Evolutionary conservation across 257 asterid species (phyloP), one percentile per base, ranked within the genome.

Genomic region (Cinchona pubescens): DNA sequence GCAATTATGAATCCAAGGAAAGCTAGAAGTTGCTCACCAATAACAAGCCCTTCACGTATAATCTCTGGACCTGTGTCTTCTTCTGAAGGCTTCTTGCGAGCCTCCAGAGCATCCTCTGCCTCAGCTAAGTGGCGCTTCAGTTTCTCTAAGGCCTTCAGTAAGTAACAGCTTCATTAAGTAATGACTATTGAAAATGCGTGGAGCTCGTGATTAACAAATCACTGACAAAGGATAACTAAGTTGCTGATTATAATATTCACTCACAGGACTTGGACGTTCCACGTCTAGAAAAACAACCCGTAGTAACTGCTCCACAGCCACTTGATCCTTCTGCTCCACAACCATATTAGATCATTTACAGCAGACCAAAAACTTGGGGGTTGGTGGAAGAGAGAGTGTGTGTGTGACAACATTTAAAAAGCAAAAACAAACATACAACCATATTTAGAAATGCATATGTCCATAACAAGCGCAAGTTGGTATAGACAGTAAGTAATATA

Each of bases 11-110:
- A n/a, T n/a, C n/a, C n/a, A n/a, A n/a, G n/a, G n/a, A n/a, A n/a
- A n/a, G n/a, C n/a, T n/a, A n/a, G n/a, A n/a, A n/a, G n/a, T n/a
- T 97, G 91, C 87, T 91, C 98, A 79, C 89, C 98, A 37, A 91
- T 90, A 60, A 93, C 98, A 2, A 93, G 98, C 68, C 98, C 98
- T 86, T 92, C 98, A 32, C 98, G 97, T 43, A 91, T 81, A 77
- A 91, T 83, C 79, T 86, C 89, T 3, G 91, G 97, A 63, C 92
- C 91, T 7, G 91, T 75, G 77, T 88, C 96, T 77, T 88, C 96
- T 77, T 89, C 95, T 60, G 82, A 79, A 73, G 94, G 96, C 82
- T 93, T 91, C 90, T 87, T 91, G 79, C 90, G 96, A 25, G 90
- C 85, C 79, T 88, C 98, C 14, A 89, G 87, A 68, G 90, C 97